A percentile compares a stretch with the other conserved stretches of the same genome.
Evolutionary conservation across 805 yeast genomes (phyloP).

Genomic region (Cyberlindnera mycetangii): DNA sequence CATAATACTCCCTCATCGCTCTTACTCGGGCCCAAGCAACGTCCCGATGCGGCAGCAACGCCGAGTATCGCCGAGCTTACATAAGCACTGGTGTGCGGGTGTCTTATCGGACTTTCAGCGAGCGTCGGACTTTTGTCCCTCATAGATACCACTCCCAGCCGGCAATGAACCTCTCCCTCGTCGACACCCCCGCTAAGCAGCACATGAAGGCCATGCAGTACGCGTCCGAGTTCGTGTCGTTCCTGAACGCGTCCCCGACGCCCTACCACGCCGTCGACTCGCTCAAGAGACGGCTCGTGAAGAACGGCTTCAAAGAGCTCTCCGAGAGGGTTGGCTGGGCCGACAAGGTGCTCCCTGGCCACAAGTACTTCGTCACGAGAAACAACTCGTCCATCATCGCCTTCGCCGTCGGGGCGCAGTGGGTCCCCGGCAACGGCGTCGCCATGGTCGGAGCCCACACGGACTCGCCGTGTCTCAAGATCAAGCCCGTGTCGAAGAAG

Average conservation of each 20-base stretch:
- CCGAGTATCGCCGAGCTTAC: constrained; percentile 2
- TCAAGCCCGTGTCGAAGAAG: constrained; percentile 82
- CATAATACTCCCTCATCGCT: too few relatives aligned
- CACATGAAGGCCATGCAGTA: constrained; percentile 14
- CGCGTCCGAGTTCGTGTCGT: constrained; percentile 60
- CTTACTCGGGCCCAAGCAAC: constrained; percentile 2
- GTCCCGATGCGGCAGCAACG: background rate
- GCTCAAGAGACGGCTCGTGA: constrained; percentile 49
- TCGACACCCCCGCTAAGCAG: constrained; percentile 3
- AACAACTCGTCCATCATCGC: constrained; percentile 89
- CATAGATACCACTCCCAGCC: too few relatives aligned
- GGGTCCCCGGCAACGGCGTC: constrained; percentile 74
- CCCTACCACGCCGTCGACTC: constrained; percentile 89
- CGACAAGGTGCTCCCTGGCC: constrained; percentile 46
- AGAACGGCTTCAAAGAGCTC: constrained; percentile 71
- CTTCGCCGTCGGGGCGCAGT: constrained; percentile 72
- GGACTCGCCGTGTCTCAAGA: constrained; percentile 85
- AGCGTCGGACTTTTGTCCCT: too few relatives aligned
- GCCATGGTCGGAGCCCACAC: constrained; percentile 96
- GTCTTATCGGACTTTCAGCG: too few relatives aligned
- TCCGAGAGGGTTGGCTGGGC: constrained; percentile 74
- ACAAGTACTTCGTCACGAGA: constrained; percentile 83
- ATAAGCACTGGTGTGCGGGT: constrained; percentile 4
- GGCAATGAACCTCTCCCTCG: constrained; percentile 8
- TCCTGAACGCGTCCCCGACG: constrained; percentile 83